These are phyloP conservation scores for Pseudogymnoascus sp. DNA, from an alignment of 2,329 filamentous ascomycete species.

Conservation along the genomic window DNA sequence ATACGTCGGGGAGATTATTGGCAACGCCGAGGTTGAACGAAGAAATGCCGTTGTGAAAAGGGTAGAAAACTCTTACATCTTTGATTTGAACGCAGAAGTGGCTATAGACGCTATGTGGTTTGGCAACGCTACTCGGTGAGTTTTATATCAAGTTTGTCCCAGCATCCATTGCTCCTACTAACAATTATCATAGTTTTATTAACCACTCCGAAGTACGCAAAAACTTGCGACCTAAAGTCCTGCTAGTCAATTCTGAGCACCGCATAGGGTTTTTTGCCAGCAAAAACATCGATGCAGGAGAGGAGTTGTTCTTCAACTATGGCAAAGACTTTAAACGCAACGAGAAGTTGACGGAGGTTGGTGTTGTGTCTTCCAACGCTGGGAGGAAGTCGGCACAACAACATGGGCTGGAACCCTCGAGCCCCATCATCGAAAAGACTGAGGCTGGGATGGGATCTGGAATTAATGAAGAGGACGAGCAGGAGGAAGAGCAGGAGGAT, in stretches of 20 bases:
- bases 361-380: neutral
- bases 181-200: slow-evolving; percentile 67
- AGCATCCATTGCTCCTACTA: slow-evolving; percentile 60
- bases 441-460: neutral
- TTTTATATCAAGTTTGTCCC: neutral
- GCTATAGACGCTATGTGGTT: neutral
- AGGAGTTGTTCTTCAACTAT: slow-evolving; percentile 78
- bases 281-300: slow-evolving; percentile 57
- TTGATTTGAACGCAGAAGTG: slow-evolving; percentile 40
- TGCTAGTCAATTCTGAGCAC: slow-evolving; percentile 66
- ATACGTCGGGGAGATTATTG: slow-evolving; percentile 62
- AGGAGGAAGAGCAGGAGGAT: neutral
- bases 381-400: neutral
- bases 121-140: slow-evolving; percentile 7
- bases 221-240: slow-evolving; percentile 58
- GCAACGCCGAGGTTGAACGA: slow-evolving; percentile 21
- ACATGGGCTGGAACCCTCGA: neutral
- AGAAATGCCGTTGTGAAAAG: slow-evolving; percentile 29
- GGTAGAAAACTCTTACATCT: slow-evolving; percentile 38
- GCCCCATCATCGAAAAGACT: neutral
- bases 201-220: slow-evolving; percentile 62
- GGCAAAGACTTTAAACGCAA: slow-evolving; percentile 50
- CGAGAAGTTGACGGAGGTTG: neutral
- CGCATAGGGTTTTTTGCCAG: slow-evolving; percentile 66
- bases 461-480: neutral